Evolutionary conservation across 148 eudicot genomes (phyloP).

Genomic region (Fagopyrum homotropicum): DNA sequence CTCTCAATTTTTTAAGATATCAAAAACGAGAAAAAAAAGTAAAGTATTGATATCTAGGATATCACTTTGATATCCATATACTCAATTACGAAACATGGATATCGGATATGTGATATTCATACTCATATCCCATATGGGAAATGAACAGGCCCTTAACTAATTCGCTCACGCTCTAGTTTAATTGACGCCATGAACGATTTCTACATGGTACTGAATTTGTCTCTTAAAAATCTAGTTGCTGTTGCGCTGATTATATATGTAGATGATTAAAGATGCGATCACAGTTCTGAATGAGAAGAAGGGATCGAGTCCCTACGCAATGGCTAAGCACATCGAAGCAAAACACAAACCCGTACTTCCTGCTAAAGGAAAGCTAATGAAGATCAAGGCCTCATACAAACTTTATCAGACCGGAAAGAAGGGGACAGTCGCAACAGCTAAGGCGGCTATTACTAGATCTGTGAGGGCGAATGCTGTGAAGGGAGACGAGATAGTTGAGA

Average conservation of each 20-base stretch:
- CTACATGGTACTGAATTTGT: neutral
- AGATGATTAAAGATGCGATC: slow-evolving; percentile 84
- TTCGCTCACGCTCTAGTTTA: neutral
- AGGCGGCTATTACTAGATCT: slow-evolving; percentile 17
- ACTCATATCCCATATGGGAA: no score
- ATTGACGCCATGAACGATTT: neutral
- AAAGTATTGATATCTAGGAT: no score
- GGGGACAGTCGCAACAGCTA: no score
- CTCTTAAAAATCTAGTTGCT: neutral
- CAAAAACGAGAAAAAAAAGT: no score
- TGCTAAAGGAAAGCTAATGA: slow-evolving; percentile 51
- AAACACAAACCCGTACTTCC: slow-evolving; percentile 61
- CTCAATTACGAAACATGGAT: no score
- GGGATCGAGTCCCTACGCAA: slow-evolving; percentile 73
- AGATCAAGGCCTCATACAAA: slow-evolving; percentile 72
- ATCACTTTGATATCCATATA: no score
- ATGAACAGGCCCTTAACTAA: no score
- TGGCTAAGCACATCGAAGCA: slow-evolving; percentile 65
- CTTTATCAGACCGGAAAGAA: slow-evolving; percentile 34
- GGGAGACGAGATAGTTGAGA: slow-evolving; percentile 19
- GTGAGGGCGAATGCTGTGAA: slow-evolving; percentile 30
- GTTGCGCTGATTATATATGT: neutral
- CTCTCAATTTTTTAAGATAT: no score
- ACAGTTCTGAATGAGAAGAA: slow-evolving; percentile 48
- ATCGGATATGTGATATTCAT: no score